These are phyloP conservation scores for Babesia gibsoni DNA, from an alignment of 169 alveolate species.

Conservation along the genomic window DNA sequence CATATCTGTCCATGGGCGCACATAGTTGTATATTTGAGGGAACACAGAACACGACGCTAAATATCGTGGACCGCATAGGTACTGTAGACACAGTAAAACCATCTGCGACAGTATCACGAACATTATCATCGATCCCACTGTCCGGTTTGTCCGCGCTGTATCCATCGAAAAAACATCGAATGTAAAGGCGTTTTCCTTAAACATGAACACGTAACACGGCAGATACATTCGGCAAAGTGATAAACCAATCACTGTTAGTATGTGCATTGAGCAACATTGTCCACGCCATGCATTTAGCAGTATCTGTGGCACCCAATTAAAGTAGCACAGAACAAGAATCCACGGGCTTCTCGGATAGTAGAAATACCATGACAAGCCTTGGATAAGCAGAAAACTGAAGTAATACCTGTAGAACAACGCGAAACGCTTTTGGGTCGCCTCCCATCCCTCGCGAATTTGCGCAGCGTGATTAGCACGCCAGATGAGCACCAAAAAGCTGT, in stretches of 20 bases:
- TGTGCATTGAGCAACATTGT: slow-evolving; percentile 61
- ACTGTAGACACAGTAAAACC: slow-evolving; percentile 58
- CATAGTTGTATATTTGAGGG: slow-evolving; percentile 80
- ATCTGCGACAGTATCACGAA: slow-evolving; percentile 52
- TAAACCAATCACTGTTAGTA: slow-evolving; percentile 37
- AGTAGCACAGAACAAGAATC: slow-evolving; percentile 48
- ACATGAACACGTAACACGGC: slow-evolving; percentile 68
- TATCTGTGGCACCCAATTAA: slow-evolving; percentile 79
- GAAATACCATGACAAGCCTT: slow-evolving; percentile 29
- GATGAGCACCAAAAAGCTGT: slow-evolving; percentile 63
- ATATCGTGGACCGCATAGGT: slow-evolving; percentile 66
- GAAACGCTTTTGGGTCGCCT: slow-evolving; percentile 63
- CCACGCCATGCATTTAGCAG: slow-evolving; percentile 78
- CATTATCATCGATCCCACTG: slow-evolving; percentile 46
- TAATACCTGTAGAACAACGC: slow-evolving; percentile 60
- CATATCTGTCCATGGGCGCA: slow-evolving; percentile 65
- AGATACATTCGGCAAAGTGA: slow-evolving; percentile 61
- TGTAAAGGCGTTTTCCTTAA: slow-evolving; percentile 65
- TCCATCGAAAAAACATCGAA: slow-evolving; percentile 56
- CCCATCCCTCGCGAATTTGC: slow-evolving; percentile 72
- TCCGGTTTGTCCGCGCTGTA: slow-evolving; percentile 34
- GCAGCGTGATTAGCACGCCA: slow-evolving; percentile 74
- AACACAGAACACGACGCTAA: slow-evolving; percentile 63
- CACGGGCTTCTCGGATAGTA: slow-evolving; percentile 50
- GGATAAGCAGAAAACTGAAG: slow-evolving; percentile 37